phyloP scores from a whole-genome alignment of 805 yeast genomes.

The Pichia californica region DNA sequence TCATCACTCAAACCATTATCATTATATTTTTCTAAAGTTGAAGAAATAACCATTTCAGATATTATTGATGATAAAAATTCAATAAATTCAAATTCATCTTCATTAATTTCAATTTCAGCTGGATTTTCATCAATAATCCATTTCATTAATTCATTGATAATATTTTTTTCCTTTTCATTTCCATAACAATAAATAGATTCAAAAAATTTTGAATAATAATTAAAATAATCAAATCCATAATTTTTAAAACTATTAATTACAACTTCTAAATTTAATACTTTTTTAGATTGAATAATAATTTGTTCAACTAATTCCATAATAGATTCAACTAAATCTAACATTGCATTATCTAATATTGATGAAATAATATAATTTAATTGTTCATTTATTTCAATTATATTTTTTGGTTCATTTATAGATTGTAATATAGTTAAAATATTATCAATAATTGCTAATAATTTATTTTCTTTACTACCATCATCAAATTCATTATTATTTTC shows the following conservation, averaged over 20 bases:
- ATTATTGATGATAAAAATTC: constrained; percentile 18
- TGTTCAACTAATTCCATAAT: constrained; percentile 65
- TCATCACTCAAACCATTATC: constrained; percentile 11
- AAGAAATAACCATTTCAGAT: constrained; percentile 10
- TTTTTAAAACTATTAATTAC: constrained; percentile 43
- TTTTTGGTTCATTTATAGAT: constrained; percentile 66
- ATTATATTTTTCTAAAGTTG: constrained; percentile 4
- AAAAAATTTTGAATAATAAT: constrained; percentile 41
- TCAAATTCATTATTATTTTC: constrained; percentile 21
- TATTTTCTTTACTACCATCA: constrained; percentile 58
- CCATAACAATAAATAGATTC: constrained; percentile 43
- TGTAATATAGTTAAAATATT: constrained; percentile 77
- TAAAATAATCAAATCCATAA: constrained; percentile 47
- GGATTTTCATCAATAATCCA: constrained; percentile 15
- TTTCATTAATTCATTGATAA: constrained; percentile 20
- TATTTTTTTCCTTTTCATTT: constrained; percentile 13
- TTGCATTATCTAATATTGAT: constrained; percentile 55
- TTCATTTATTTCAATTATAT: constrained; percentile 45
- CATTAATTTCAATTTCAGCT: constrained; percentile 16
- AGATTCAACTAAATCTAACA: constrained; percentile 73
- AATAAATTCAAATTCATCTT: constrained; percentile 19
- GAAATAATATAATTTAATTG: constrained; percentile 64
- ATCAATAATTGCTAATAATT: constrained; percentile 74
- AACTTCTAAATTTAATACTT: constrained; percentile 27
- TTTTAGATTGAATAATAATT: constrained; percentile 53